These are phyloP conservation scores for Eucalyptus lansdowneana DNA, from an alignment of 345 rosid species.

Conservation along the genomic window DNA sequence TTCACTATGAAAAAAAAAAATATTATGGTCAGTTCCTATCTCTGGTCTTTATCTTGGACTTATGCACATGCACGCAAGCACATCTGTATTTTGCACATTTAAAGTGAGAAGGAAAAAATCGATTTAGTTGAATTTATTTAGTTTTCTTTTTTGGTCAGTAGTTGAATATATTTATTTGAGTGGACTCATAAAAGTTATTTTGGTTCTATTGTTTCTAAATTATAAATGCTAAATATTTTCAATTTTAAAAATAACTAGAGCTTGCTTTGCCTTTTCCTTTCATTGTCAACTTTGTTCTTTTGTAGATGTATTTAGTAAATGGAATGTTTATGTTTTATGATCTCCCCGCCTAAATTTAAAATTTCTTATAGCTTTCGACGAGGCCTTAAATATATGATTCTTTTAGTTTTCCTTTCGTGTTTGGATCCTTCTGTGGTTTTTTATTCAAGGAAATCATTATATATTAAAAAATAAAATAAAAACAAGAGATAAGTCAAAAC, in stretches of 20 bases:
- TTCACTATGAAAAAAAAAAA: neutral
- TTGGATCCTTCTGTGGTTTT: neutral
- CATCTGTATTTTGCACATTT: neutral
- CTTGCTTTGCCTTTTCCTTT: neutral
- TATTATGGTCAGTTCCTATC: neutral
- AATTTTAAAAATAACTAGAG: neutral
- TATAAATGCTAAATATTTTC: neutral
- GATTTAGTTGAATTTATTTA: neutral
- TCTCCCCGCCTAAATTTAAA: neutral
- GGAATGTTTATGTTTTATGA: neutral
- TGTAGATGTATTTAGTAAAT: neutral
- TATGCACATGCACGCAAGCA: neutral
- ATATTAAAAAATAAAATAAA: neutral
- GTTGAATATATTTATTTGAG: neutral
- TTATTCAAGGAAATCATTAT: neutral
- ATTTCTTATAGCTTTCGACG: neutral
- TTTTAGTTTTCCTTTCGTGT: neutral
- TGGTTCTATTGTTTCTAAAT: neutral
- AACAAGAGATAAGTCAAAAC: neutral
- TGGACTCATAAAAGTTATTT: neutral
- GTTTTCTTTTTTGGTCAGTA: too few relatives aligned
- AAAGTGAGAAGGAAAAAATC: neutral
- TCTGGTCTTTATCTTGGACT: neutral
- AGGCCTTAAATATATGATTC: neutral
- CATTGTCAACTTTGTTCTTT: neutral